Evolutionary conservation across 2,329 filamentous ascomycete species (phyloP).

Genomic region (Teratosphaeria gauchensis): DNA sequence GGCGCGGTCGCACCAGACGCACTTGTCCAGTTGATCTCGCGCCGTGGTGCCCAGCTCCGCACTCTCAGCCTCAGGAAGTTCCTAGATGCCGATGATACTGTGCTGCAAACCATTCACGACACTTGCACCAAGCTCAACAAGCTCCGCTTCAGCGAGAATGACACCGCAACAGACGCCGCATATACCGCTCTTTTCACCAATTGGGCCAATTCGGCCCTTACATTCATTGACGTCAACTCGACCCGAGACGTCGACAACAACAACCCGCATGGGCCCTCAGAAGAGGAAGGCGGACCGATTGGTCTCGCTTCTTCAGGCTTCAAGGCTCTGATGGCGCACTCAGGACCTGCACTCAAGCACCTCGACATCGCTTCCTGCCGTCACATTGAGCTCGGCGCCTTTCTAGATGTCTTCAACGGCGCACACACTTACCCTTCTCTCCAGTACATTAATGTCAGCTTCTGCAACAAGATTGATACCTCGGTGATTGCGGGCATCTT

Average conservation of each 20-base stretch:
- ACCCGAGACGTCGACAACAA: slow-evolving; percentile 67
- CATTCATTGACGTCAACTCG: slow-evolving; percentile 63
- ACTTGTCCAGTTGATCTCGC: slow-evolving; percentile 52
- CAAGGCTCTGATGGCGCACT: slow-evolving; percentile 74
- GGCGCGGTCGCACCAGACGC: slow-evolving; percentile 46
- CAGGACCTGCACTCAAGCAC: slow-evolving; percentile 52
- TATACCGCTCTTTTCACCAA: slow-evolving; percentile 62
- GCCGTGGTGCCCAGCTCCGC: slow-evolving; percentile 55
- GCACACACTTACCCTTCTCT: slow-evolving; percentile 58
- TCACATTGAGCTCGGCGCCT: slow-evolving; percentile 63
- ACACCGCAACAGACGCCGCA: slow-evolving; percentile 62
- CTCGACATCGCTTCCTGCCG: slow-evolving; percentile 78
- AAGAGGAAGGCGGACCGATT: slow-evolving; percentile 34
- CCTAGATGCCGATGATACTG: slow-evolving; percentile 53
- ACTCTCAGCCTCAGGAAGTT: slow-evolving; percentile 71
- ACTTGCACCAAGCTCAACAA: slow-evolving; percentile 62
- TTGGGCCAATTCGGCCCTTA: slow-evolving; percentile 66
- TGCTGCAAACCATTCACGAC: slow-evolving; percentile 62
- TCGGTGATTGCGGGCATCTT: slow-evolving; percentile 46
- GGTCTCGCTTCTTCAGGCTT: slow-evolving; percentile 72
- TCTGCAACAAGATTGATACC: slow-evolving; percentile 46
- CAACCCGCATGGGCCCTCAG: slow-evolving; percentile 53
- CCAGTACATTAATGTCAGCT: slow-evolving; percentile 53
- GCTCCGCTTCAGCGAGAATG: slow-evolving; percentile 71
- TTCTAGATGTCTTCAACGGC: slow-evolving; percentile 62